phyloP scores from a whole-genome alignment of 345 rosid species.

The Moricandia moricandioides region DNA sequence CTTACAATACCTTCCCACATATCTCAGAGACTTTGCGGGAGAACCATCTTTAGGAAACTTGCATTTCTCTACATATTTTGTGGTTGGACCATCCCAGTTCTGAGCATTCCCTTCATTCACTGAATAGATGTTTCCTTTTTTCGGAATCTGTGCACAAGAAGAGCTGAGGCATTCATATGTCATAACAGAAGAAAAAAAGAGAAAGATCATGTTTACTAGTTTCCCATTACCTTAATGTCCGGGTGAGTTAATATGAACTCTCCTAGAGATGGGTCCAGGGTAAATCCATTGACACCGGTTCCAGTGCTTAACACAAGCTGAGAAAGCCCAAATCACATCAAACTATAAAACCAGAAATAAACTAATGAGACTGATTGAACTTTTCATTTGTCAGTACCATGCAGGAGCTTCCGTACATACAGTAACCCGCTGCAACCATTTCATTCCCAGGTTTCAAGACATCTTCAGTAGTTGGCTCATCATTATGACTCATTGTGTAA shows the following conservation, averaged over 20 bases:
- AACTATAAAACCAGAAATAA: neutral
- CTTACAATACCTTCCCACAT: conserved; percentile 74
- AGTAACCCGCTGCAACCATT: conserved; percentile 95
- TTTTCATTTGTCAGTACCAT: conserved; percentile 51
- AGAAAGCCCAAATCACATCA: conserved; percentile 13
- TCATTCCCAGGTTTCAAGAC: conserved; percentile 90
- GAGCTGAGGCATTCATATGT: conserved; percentile 1
- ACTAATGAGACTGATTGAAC: neutral
- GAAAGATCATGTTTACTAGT: neutral
- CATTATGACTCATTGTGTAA: conserved; percentile 60
- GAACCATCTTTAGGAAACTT: conserved; percentile 94
- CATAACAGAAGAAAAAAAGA: neutral
- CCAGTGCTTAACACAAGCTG: conserved; percentile 97
- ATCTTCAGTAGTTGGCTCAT: conserved; percentile 73
- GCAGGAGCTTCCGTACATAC: conserved; percentile 99
- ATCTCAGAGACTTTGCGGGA: conserved; percentile 82
- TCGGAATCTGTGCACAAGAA: conserved; percentile 64
- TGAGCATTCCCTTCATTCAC: conserved; percentile 98
- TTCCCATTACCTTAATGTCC: conserved; percentile 65
- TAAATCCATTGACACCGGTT: conserved; percentile 86
- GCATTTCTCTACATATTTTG: conserved; percentile 93
- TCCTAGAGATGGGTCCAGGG: conserved; percentile 97
- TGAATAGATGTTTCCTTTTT: conserved; percentile 90
- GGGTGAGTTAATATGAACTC: conserved; percentile 97
- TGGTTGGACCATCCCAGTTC: conserved; percentile 94